A percentile compares a stretch with the other conserved stretches of the same genome.
Conservation (phyloP, 306 rosid genomes). For the Acmispon strigosus region DNA sequence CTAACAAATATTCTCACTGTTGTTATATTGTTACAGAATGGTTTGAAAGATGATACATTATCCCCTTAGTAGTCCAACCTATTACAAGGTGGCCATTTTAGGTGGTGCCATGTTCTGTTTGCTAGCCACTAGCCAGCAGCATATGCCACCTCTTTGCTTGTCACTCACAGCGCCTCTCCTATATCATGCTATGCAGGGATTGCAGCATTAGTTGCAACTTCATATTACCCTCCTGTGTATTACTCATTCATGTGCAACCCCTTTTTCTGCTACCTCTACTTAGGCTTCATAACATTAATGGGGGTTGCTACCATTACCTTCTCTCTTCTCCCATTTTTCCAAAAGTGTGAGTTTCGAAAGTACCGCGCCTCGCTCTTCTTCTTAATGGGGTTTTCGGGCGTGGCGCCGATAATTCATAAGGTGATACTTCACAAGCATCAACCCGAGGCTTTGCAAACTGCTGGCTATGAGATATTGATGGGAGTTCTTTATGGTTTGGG, state of each 20-base stretch:
- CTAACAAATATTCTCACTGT: neutral
- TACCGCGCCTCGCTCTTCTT: slow-evolving; percentile 52
- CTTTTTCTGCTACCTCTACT: slow-evolving; percentile 43
- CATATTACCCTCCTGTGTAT: slow-evolving; percentile 58
- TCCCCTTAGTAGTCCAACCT: slow-evolving; percentile 30
- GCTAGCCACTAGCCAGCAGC: slow-evolving; percentile 60
- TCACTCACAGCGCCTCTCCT: slow-evolving; percentile 51
- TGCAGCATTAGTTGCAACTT: slow-evolving; percentile 50
- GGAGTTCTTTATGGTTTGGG: slow-evolving; percentile 56
- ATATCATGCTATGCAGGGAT: slow-evolving; percentile 54
- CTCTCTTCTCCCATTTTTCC: slow-evolving; percentile 44
- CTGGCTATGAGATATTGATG: slow-evolving; percentile 50
- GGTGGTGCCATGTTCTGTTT: slow-evolving; percentile 66
- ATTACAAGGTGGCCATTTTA: slow-evolving; percentile 57
- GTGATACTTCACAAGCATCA: slow-evolving; percentile 32
- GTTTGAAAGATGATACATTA: slow-evolving; percentile 24
- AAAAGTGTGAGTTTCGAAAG: slow-evolving; percentile 34
- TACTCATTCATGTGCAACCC: slow-evolving; percentile 69
- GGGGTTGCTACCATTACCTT: slow-evolving; percentile 37
- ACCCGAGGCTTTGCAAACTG: slow-evolving; percentile 42
- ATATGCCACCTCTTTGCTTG: slow-evolving; percentile 55
- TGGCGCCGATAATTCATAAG: slow-evolving; percentile 48
- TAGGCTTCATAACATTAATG: slow-evolving; percentile 42
- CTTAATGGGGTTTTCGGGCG: slow-evolving; percentile 48
- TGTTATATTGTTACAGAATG: slow-evolving; percentile 28